Base-by-base conservation (phyloP, 768 basidiomycete genomes). In the Tephrocybe sp. region DNA sequence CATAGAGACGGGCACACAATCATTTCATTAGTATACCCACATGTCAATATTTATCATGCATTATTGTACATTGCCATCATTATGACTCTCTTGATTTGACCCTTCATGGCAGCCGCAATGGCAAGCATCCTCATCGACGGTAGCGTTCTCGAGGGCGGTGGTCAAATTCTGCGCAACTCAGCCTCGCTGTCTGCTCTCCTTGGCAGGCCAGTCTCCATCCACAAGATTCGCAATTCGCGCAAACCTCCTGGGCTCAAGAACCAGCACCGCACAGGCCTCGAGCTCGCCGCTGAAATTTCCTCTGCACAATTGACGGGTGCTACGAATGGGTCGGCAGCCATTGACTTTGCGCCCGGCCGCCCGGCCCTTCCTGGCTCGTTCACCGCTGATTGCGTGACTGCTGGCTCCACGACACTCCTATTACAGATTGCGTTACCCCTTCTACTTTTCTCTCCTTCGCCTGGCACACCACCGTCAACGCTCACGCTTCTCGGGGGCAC, bases 341-440 rank as follows among this genome's bases (percentile, higher is more conserved):
- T 90, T n/a, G 69, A 77, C 9, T 88, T 88, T 59, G 53, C 53
- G 16, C 87, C 89, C 1, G 76, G 78, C 1, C 53, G 55, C 4
- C 71, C 80, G 28, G 60, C 65, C 16, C 60, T 72, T 50, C 76
- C 74, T 26, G 69, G 71, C 15, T 47, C 69, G 11, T 78, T 67
- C 64, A 50, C 57, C 54, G 70, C 75, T 40, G 69, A 73, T 50
- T 60, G 81, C 60, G 64, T 75, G 44, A 89, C 88, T 0, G 89
- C 88, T 24, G 87, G 85, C 13, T 84, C 88, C 7, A 84, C 78
- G 9, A 80, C 83, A 13, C 77, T 90, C 16, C 75, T 90, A 32
- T 71, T 90, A 9, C 89, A 91, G 66, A 74, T 87, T 15, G 71
- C 87, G 5, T 71, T 90, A 18, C 87, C 89, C 1, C 76, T 87